Evolutionary conservation across 2,329 filamentous ascomycete genomes (phyloP), one percentile per base, ranked within the genome.

Genomic region (Talaromyces sp.): DNA sequence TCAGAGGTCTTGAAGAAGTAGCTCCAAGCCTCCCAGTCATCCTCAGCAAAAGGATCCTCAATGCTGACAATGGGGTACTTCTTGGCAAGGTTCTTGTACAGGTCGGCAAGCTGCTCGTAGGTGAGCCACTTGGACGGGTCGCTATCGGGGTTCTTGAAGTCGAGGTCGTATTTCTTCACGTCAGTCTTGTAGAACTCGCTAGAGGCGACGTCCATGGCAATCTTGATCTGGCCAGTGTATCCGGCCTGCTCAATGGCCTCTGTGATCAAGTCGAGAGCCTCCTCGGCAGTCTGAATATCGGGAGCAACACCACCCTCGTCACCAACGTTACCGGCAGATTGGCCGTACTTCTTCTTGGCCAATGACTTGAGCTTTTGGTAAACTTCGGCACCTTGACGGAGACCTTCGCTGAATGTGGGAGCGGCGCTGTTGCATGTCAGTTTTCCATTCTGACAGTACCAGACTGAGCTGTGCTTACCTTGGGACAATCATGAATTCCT

Each of bases 21-120:
- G 86, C 90, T 96, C 94, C 94, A 99, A 63, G 94, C 94, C 86
- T 97, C 93, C 94, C 94, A 99, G 84, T 99, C 94, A 73, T 97
- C 94, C 86, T 99, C 94, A 65, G 91, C 93, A 80, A 99, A 99
- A 75, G 94, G 94, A 77, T 99, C 94, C 83, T 99, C 94, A 70
- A 99, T 97, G 78, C 86, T 90, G 80, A 97, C 91, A 73, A 99
- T 99, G 72, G 94, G 93, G 83, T 99, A 99, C 83, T 96, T 97
- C 84, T 87, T 84, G 75, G 84, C 83, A 62, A 99, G 87, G 48
- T 86, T 82, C 77, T 89, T 85, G 87, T 99, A 97, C 70, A 95
- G 81, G 72, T 88, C 86, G 74, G 94, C 93, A 63, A 99, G 89
- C 82, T 99, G 83, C 84, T 97, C 91, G 80, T 97, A 97, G 68